Base-by-base conservation (phyloP, 257 asterid species). In the Ophiorrhiza pumila region DNA sequence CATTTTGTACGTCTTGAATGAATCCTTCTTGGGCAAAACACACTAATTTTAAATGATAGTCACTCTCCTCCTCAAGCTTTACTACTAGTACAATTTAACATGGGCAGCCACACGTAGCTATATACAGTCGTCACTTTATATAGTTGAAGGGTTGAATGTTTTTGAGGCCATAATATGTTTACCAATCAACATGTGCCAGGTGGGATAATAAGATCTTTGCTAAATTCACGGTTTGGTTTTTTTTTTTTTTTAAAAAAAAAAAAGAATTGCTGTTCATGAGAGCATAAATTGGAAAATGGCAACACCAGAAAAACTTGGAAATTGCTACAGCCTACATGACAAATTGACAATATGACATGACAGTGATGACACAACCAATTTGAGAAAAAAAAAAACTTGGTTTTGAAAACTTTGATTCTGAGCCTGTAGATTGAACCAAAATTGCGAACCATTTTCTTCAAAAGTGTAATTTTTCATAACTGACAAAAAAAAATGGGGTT, bases 81-180 rank as follows among this genome's bases (percentile, higher is more conserved):
- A 37, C 29, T 39, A 65, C 64, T 37, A 69, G n/a, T n/a, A 27
- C 31, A 15, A 68, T 68, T 59, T 39, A 81, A 72, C 41, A 64
- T 75, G 49, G 5, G 25, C 61, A n/a, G n/a, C n/a, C n/a, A 41
- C 69, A 9, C 64, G 12, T 52, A 22, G 57, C 66, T 69, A 58
- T 47, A n/a, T n/a, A n/a, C n/a, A 31, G 39, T 23, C 74, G 58
- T 47, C 52, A 45, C 32, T 69, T 64, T 73, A 61, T 80, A 80
- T 80, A 77, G 82, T 67, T 80, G 77, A 35, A 4, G 65, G 63
- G 79, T 80, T 80, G 80, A 73, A 73, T 61, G 41, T 69, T 76
- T n/a, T 78, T 85, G 83, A 76, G 89, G 89, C 77, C 81, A 61
- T 35, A 67, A 78, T 52, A 32, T 71, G 56, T 31, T 82, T 39